phyloP scores from a whole-genome alignment of 2,329 filamentous ascomycete genomes.

The Ilyonectria mors-panacis region DNA sequence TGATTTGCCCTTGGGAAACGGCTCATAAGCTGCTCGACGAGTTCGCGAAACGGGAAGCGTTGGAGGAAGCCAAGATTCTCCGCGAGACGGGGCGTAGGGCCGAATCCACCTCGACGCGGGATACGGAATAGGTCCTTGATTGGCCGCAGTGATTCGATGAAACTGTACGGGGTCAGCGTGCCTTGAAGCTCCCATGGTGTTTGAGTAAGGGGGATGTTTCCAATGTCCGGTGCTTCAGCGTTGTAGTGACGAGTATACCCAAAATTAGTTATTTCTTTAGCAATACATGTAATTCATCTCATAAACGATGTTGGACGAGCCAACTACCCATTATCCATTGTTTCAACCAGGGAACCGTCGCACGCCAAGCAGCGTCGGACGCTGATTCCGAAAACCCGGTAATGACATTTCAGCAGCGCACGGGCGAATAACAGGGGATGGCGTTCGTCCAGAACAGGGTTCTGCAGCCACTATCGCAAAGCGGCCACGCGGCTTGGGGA shows the following conservation, averaged over 20 bases:
- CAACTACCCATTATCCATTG: neutral
- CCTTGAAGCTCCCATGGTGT: too few relatives aligned
- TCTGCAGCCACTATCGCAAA: neutral
- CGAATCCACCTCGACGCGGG: neutral
- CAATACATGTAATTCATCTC: too few relatives aligned
- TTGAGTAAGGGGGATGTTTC: too few relatives aligned
- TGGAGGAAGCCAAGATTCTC: constrained; percentile 36
- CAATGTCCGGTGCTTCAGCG: too few relatives aligned
- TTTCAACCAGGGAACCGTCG: neutral
- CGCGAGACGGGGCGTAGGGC: neutral
- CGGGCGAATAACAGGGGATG: neutral
- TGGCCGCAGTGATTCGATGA: neutral
- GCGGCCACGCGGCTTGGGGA: too few relatives aligned
- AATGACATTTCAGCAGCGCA: neutral
- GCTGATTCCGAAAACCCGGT: neutral
- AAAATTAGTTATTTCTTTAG: too few relatives aligned
- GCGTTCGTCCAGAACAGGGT: neutral
- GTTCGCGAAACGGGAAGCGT: constrained; percentile 34
- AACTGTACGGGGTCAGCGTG: too few relatives aligned
- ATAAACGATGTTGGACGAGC: neutral
- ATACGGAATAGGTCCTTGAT: neutral
- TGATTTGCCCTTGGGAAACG: constrained; percentile 37
- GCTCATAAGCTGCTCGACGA: constrained; percentile 38
- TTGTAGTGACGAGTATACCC: too few relatives aligned
- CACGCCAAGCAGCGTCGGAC: neutral